Base-by-base conservation (phyloP, 257 asterid species). In the Forsythia suspensa region DNA sequence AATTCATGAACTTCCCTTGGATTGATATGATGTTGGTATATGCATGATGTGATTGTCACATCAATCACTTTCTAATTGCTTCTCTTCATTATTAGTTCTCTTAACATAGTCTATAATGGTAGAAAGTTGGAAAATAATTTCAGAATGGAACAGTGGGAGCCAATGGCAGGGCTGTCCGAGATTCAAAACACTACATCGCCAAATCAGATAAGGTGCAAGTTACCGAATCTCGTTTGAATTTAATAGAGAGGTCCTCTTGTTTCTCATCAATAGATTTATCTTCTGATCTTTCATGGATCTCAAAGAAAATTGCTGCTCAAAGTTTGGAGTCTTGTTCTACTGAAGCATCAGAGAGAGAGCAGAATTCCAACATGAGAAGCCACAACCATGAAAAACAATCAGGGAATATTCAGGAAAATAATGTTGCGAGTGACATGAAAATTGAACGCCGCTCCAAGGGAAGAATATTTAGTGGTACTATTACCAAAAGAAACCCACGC, bases 181-280 rank as follows among this genome's bases (percentile, higher is more conserved):
- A 48, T 80, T 75, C 73, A 38, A 81, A 85, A 72, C 80, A 77
- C 20, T 72, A 51, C 59, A 73, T 79, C 48, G 74, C 82, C 51
- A 79, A 82, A 85, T 79, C 86, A 74, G 90, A 85, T 46, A 88
- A 81, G 71, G 84, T 82, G 74, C 88, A 75, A 77, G 81, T 42
- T 63, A 52, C 77, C 77, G 34, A 29, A 29, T 29, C 34, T 29
- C 34, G 2, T 29, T 29, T 29, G 34, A 29, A 29, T 29, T 29
- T 29, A 29, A 81, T 81, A 18, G 84, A 63, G 59, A 68, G 80
- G 78, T 84, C 85, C 46, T 82, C 91, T 76, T 76, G 68, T 75
- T 90, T 91, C 78, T 84, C 92, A n/a, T 88, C 94, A 34, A 79
- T 82, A 59, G 90, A 88, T 83, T 82, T 87, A 74, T 84, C 91